phyloP scores from a whole-genome alignment of 2,329 filamentous ascomycete genomes.

The Alternaria triticina region DNA sequence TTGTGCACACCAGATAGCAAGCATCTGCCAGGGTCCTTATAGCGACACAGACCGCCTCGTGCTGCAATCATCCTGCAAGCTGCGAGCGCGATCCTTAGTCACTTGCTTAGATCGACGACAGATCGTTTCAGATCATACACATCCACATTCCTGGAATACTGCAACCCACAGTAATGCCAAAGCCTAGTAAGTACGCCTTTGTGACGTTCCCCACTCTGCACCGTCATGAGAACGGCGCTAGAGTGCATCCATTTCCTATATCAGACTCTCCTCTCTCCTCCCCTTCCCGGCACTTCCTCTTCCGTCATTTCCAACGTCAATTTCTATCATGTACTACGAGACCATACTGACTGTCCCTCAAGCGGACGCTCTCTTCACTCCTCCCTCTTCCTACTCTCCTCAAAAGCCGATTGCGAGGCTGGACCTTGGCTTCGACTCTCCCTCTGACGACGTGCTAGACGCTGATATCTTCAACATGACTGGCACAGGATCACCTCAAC shows the following conservation, averaged over 20 bases:
- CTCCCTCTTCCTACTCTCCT: constrained; percentile 50
- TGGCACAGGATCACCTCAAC: constrained; percentile 61
- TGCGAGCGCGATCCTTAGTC: constrained; percentile 43
- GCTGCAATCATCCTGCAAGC: constrained; percentile 44
- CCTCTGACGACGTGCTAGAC: constrained; percentile 52
- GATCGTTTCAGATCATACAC: constrained; percentile 48
- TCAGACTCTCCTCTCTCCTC: constrained; percentile 14
- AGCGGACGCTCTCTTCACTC: constrained; percentile 52
- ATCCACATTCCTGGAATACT: constrained; percentile 45
- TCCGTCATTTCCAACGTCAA: constrained; percentile 21
- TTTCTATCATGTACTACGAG: constrained; percentile 43
- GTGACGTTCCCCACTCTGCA: constrained; percentile 36
- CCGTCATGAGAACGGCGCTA: constrained; percentile 42
- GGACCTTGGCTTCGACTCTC: constrained; percentile 46
- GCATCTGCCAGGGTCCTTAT: constrained; percentile 40
- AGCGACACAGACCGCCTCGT: constrained; percentile 48
- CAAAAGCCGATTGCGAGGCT: constrained; percentile 47
- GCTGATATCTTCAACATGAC: constrained; percentile 59
- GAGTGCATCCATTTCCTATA: constrained; percentile 32
- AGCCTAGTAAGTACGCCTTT: constrained; percentile 48
- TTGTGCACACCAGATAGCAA: constrained; percentile 44
- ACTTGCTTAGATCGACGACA: constrained; percentile 44
- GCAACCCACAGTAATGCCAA: constrained; percentile 50
- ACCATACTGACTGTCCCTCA: constrained; percentile 48
- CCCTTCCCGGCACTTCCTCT: constrained; percentile 9